Evolutionary conservation across 2,329 filamentous ascomycete species (phyloP).

Genomic region (Lecanicillium sp.): DNA sequence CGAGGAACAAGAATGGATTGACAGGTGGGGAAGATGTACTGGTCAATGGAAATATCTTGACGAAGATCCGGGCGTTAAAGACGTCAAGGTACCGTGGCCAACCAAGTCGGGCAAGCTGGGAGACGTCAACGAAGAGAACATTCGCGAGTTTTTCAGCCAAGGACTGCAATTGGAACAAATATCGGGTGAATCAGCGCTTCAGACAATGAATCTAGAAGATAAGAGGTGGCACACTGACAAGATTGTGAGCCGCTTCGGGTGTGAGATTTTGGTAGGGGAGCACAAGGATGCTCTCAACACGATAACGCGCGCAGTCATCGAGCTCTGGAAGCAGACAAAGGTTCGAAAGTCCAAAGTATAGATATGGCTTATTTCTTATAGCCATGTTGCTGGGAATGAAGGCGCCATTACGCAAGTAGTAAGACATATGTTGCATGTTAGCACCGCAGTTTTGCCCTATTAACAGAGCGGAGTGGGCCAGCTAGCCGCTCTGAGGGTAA

Average conservation of each 20-base stretch:
- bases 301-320: not conserved
- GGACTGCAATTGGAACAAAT: constrained; percentile 1
- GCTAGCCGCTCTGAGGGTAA: no score
- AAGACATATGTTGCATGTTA: no score
- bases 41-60: not conserved
- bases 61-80: not conserved
- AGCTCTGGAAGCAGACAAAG: not conserved
- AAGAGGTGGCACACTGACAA: constrained; percentile 2
- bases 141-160: constrained; percentile 1
- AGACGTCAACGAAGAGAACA: constrained; percentile 1
- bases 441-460: no score
- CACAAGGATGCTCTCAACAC: not conserved
- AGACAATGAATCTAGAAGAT: not conserved
- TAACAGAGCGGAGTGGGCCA: no score
- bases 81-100: constrained; percentile 1
- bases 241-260: not conserved
- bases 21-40: no score
- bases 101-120: not conserved
- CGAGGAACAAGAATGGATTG: no score
- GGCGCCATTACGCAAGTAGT: no score
- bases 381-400: no score
- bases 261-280: not conserved
- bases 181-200: not conserved
- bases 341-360: no score
- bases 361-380: no score